Conservation (phyloP, 1,284 basidiomycete species). For the Malassezia furfur region DNA sequence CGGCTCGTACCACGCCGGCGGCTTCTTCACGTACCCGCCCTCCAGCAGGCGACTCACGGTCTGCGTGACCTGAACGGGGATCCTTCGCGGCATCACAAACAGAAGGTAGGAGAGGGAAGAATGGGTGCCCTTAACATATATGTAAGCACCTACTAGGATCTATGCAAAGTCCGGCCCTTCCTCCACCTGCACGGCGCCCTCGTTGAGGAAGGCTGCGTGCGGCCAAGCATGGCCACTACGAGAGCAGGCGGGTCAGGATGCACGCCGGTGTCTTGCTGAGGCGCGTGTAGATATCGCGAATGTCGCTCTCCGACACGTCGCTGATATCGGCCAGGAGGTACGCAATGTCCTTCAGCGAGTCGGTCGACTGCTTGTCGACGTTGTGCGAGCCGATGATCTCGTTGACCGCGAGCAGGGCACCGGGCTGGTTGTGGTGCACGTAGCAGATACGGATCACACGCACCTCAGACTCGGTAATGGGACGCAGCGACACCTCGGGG, state of each 20-base stretch:
- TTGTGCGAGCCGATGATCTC: constrained; percentile 83
- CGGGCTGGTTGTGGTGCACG: constrained; percentile 93
- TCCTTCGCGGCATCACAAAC: constrained; percentile 64
- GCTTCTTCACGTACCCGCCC: constrained; percentile 59
- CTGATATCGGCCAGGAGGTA: constrained; percentile 94
- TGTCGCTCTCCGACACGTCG: constrained; percentile 71
- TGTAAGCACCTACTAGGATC: no score
- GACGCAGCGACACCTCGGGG: constrained; percentile 94
- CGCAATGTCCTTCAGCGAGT: constrained; percentile 86
- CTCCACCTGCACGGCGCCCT: no score
- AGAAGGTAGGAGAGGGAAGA: background rate
- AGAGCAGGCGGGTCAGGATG: constrained; percentile 30
- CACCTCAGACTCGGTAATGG: constrained; percentile 66
- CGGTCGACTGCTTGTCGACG: constrained; percentile 97
- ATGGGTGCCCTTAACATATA: no score
- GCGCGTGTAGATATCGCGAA: constrained; percentile 69
- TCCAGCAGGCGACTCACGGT: constrained; percentile 73
- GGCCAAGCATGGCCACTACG: background rate
- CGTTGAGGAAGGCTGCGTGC: no score
- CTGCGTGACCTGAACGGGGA: constrained; percentile 79
- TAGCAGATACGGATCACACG: constrained; percentile 83
- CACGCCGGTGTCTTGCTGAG: constrained; percentile 62
- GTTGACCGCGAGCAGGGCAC: constrained; percentile 91
- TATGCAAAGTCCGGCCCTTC: background rate
- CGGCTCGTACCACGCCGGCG: constrained; percentile 76